Percentiles rank a stretch among this genome's conserved stretches.
Conservation (phyloP, 148 eudicot genomes). For the Vaccinium corymbosum region DNA sequence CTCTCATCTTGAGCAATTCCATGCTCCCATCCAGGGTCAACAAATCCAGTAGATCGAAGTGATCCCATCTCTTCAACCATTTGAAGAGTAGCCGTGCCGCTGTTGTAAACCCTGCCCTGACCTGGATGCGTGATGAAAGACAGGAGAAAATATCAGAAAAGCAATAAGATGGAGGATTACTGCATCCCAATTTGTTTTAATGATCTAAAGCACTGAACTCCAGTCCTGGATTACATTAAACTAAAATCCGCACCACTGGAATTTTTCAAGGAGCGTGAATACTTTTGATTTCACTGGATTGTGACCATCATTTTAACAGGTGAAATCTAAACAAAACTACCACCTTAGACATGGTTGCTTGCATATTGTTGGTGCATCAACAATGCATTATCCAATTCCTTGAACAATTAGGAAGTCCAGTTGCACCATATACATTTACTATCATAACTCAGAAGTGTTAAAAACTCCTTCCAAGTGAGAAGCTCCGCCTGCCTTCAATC, state of each 20-base stretch:
- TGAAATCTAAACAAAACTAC: neutral
- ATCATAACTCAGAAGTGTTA: neutral
- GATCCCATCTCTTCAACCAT: conserved; percentile 66
- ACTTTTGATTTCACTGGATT: neutral
- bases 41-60: conserved; percentile 61
- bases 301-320: neutral
- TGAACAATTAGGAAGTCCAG: neutral
- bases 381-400: neutral
- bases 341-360: neutral
- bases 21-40: conserved; percentile 99
- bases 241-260: neutral
- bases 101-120: conserved; percentile 3
- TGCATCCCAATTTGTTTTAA: neutral
- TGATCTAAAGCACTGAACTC: neutral
- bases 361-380: neutral
- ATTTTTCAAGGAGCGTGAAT: neutral
- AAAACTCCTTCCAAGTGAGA: neutral
- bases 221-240: neutral
- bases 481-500: conserved; percentile 9
- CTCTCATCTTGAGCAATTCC: conserved; percentile 88
- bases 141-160: neutral
- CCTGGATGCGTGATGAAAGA: conserved; percentile 3
- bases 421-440: conserved; percentile 11
- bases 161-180: neutral
- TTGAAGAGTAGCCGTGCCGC: conserved; percentile 3